Evolutionary conservation across 805 yeast genomes (phyloP), one percentile per base, ranked within the genome.

Genomic region (Lipomyces oligophaga): DNA sequence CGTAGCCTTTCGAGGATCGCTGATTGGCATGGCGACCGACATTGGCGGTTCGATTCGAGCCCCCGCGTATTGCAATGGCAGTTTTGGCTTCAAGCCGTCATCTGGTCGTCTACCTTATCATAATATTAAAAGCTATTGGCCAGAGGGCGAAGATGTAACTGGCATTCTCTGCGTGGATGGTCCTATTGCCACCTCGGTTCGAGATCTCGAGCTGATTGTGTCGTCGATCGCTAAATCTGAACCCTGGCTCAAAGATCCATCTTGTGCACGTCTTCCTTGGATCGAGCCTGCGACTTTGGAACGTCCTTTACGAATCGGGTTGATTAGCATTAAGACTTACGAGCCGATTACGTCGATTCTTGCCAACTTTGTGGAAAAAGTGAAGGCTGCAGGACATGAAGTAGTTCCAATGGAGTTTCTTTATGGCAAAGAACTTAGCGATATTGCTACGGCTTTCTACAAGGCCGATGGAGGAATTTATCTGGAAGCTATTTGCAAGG

Each of bases 361-460:
- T 61, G 68, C 78, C 52, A 65, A 68, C 35, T 74, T 76, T 7
- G 79, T 67, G 20, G 73, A 67, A 3, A 79, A 78, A 57, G 72
- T 85, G 58, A 63, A 68, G 47, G 72, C 66, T 1, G 81, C 85
- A 2, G 78, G 83, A 22, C 79, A 76, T 55, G 75, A 74, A 47
- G 68, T 76, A 8, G 67, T 78, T 37, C 73, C 72, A 40, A 68
- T 53, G 16, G 47, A 43, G 13, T 25, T 50, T 21, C 41, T 27
- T 65, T 63, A 32, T 63, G 75, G 42, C 69, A 69, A 34, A 67
- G 77, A 70, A 66, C 56, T 68, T 43, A 57, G 62, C 42, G 61
- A 61, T 3, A 40, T 66, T 19, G 64, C 70, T 34, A 57, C 65
- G 5, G 54, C 52, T 11, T 70, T 75, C 49, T 75, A 66, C 55